phyloP scores from a whole-genome alignment of 2,329 filamentous ascomycete genomes.

The Allantophomopsis cytisporea region DNA sequence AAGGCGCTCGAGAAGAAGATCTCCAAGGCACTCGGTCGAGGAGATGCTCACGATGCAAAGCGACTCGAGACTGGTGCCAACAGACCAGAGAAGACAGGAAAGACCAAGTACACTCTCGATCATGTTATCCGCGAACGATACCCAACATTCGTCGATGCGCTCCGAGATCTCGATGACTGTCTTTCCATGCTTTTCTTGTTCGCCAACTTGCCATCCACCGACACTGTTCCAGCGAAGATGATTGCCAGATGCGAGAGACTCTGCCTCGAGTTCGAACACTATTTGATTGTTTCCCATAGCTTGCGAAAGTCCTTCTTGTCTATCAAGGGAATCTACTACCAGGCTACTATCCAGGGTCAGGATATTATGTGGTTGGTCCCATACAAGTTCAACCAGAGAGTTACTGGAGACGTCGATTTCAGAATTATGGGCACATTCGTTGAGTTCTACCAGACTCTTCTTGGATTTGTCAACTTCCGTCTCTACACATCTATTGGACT shows the following conservation, averaged over 20 bases:
- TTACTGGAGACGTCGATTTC: conserved; percentile 92
- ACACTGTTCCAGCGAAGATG: conserved; percentile 85
- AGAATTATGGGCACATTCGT: conserved; percentile 99
- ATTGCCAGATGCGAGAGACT: conserved; percentile 89
- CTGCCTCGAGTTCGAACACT: conserved; percentile 94
- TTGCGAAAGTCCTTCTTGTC: conserved; percentile 93
- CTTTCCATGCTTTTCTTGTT: conserved; percentile 96
- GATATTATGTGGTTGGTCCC: conserved; percentile 95
- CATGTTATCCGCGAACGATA: conserved; percentile 98
- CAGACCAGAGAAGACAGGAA: conserved; percentile 80
- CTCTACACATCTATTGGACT: conserved; percentile 84
- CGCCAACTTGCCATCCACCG: conserved; percentile 84
- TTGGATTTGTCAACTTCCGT: conserved; percentile 92
- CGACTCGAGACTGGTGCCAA: conserved; percentile 77
- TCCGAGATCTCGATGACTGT: conserved; percentile 92
- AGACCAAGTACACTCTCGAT: conserved; percentile 81
- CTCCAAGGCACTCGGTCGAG: conserved; percentile 76
- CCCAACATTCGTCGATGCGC: conserved; percentile 87
- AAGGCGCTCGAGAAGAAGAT: conserved; percentile 98
- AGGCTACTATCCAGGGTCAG: conserved; percentile 92
- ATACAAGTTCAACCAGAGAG: conserved; percentile 93
- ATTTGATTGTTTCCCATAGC: conserved; percentile 83
- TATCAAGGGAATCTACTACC: conserved; percentile 99
- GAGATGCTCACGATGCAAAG: conserved; percentile 79
- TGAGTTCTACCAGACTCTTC: conserved; percentile 93